A percentile compares a stretch with the other conserved stretches of the same genome.
Conservation (phyloP, 2,329 filamentous ascomycete genomes). For the Cladosporium velox region DNA sequence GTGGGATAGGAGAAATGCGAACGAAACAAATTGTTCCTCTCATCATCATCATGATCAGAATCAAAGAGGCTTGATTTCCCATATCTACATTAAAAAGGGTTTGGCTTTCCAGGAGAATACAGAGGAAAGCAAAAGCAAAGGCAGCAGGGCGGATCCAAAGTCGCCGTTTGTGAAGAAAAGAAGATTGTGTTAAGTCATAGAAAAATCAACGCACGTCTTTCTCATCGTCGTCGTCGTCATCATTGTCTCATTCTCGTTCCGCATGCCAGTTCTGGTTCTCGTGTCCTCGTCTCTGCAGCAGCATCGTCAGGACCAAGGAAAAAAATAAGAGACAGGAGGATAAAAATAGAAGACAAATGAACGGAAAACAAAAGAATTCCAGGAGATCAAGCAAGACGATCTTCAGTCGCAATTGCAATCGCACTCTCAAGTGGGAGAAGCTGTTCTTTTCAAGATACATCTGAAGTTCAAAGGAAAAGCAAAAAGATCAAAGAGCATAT, state of each 20-base stretch:
- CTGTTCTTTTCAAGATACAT: slow-evolving; percentile 5
- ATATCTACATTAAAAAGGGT: slow-evolving; percentile 6
- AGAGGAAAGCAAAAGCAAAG: neutral
- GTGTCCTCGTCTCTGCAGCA: neutral
- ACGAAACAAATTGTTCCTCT: too few species aligned
- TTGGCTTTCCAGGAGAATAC: neutral
- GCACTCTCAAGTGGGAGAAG: slow-evolving; percentile 4
- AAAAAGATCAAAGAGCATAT: neutral
- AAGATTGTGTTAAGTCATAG: neutral
- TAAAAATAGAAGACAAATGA: neutral
- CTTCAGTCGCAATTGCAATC: neutral
- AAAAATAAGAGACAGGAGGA: neutral
- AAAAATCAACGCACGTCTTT: neutral
- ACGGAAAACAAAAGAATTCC: neutral
- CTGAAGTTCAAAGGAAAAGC: neutral
- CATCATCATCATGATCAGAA: neutral
- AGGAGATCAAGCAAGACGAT: neutral
- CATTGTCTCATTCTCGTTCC: neutral
- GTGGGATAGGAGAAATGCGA: too few species aligned
- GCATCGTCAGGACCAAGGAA: neutral
- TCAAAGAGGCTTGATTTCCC: neutral
- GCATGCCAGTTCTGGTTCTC: neutral
- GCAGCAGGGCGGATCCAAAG: neutral
- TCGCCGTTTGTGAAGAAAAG: neutral
- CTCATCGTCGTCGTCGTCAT: neutral